phyloP scores from a whole-genome alignment of 805 yeast genomes.

The Pichia cabralensis region DNA sequence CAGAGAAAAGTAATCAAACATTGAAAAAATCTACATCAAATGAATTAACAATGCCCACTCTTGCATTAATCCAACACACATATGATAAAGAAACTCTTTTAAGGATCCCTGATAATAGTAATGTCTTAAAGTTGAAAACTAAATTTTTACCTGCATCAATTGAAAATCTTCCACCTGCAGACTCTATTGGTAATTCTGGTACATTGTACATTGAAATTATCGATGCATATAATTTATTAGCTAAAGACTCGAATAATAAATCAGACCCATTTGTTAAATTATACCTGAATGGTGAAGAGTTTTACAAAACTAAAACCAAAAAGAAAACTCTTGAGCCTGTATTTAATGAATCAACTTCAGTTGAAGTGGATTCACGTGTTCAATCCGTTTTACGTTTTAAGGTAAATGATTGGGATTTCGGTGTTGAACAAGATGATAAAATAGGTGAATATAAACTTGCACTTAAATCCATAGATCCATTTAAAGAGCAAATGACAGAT shows the following conservation, averaged over 20 bases:
- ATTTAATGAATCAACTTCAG: constrained; percentile 65
- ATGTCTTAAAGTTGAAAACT: constrained; percentile 42
- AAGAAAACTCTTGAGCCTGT: constrained; percentile 88
- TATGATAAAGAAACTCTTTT: constrained; percentile 52
- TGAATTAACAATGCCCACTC: constrained; percentile 56
- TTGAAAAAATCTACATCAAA: constrained; percentile 50
- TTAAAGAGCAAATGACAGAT: constrained; percentile 37
- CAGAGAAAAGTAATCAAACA: constrained; percentile 43
- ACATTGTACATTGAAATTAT: constrained; percentile 48
- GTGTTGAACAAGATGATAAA: constrained; percentile 74
- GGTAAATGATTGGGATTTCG: constrained; percentile 88
- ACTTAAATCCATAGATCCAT: constrained; percentile 53
- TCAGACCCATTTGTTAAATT: constrained; percentile 85
- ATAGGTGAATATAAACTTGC: constrained; percentile 57
- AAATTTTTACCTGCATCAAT: constrained; percentile 74
- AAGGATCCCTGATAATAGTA: constrained; percentile 38
- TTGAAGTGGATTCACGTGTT: constrained; percentile 51
- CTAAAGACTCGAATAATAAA: constrained; percentile 88
- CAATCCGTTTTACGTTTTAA: constrained; percentile 48
- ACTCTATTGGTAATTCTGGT: constrained; percentile 71
- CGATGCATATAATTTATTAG: constrained; percentile 56
- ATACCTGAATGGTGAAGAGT: constrained; percentile 50
- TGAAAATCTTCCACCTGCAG: constrained; percentile 57
- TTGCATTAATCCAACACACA: constrained; percentile 53
- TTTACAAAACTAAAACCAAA: constrained; percentile 66